Conservation (phyloP, 305 asterid species). For the Ajuga reptans region DNA sequence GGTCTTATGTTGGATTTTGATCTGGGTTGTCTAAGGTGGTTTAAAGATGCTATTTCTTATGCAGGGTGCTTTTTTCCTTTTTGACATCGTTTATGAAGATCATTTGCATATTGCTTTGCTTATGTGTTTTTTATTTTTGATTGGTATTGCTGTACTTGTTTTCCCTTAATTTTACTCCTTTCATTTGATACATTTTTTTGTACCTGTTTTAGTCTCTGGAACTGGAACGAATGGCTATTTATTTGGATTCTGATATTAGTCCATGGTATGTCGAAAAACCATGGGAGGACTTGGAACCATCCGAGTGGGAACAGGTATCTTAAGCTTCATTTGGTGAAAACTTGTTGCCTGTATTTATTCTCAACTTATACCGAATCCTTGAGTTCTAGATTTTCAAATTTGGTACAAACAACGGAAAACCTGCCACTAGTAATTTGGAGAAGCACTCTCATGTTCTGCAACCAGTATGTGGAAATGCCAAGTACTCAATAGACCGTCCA, state of each 20-base stretch:
- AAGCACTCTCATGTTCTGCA: conserved; percentile 67
- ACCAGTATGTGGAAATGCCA: conserved; percentile 91
- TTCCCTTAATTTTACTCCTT: background rate
- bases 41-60: no score
- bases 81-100: background rate
- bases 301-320: conserved; percentile 81
- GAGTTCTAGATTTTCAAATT: conserved; percentile 62
- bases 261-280: conserved; percentile 72
- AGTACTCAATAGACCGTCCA: conserved; percentile 63
- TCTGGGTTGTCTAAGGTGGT: no score
- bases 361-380: conserved; percentile 19
- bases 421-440: conserved; percentile 39
- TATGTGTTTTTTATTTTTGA: no score
- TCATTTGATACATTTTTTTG: conserved; percentile 15
- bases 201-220: conserved; percentile 56
- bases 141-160: no score
- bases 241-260: conserved; percentile 72
- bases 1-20: no score
- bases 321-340: conserved; percentile 12
- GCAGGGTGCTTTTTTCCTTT: background rate
- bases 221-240: conserved; percentile 80
- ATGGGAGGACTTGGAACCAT: conserved; percentile 72
- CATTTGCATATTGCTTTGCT: background rate
- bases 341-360: conserved; percentile 19
- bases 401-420: conserved; percentile 74